These are phyloP conservation scores for Pseudonitzschia pungens DNA, from an alignment of 108 stramenopile genomes.

Conservation along the genomic window DNA sequence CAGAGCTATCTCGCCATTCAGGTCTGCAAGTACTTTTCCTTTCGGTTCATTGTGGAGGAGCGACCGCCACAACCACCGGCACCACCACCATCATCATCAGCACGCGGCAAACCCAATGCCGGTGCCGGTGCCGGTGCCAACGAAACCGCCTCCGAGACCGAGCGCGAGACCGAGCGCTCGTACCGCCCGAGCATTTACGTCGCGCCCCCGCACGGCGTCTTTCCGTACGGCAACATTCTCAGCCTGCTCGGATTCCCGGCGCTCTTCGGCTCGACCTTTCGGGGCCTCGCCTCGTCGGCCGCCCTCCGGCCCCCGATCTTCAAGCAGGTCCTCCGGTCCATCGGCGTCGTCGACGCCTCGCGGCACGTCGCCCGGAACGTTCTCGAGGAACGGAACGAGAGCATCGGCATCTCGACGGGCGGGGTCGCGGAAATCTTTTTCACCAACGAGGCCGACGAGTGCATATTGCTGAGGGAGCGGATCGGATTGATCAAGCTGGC, in stretches of 20 bases:
- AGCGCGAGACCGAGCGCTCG: no score
- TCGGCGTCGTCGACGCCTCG: slow-evolving; percentile 40
- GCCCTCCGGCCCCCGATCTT: slow-evolving; percentile 49
- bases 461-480: slow-evolving; percentile 37
- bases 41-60: slow-evolving; percentile 36
- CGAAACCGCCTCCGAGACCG: no score
- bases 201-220: slow-evolving; percentile 48
- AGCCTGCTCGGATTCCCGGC: slow-evolving; percentile 34
- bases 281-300: slow-evolving; percentile 34
- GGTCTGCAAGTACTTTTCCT: slow-evolving; percentile 43
- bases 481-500: slow-evolving; percentile 60
- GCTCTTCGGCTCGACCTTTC: slow-evolving; percentile 31
- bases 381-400: slow-evolving; percentile 28
- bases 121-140: no score
- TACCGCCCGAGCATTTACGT: slow-evolving; percentile 40
- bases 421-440: slow-evolving; percentile 57
- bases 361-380: slow-evolving; percentile 33
- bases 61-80: slow-evolving; percentile 8
- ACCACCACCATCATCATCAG: not conserved
- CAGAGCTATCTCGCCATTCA: slow-evolving; percentile 38
- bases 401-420: slow-evolving; percentile 47
- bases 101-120: no score
- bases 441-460: slow-evolving; percentile 39
- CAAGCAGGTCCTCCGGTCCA: slow-evolving; percentile 44
- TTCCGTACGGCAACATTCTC: slow-evolving; percentile 49